Conservation (phyloP, 139 green algal genomes). For the Medakamo hakoo region DNA sequence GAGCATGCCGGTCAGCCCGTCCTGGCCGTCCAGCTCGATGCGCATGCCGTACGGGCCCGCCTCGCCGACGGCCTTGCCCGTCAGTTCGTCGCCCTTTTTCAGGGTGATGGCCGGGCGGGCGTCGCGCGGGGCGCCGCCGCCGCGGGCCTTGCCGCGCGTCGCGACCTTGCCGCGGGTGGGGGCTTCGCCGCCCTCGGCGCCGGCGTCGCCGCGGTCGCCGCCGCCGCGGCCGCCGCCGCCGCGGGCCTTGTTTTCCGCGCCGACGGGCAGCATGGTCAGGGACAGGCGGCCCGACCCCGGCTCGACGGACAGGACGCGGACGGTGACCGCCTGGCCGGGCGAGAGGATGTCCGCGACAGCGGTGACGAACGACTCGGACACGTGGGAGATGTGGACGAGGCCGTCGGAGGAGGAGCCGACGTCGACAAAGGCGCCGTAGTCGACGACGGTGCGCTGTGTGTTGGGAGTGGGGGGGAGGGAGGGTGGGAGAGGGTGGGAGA, state of each 20-base stretch:
- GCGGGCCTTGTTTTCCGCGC: slow-evolving; percentile 2
- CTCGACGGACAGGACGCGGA: slow-evolving; percentile 37
- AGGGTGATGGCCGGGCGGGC: slow-evolving; percentile 4
- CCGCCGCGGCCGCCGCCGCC: slow-evolving; percentile 12
- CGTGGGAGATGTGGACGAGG: slow-evolving; percentile 90
- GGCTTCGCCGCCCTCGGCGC: slow-evolving; percentile 2
- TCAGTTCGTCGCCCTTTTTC: slow-evolving; percentile 29
- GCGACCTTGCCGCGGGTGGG: not conserved
- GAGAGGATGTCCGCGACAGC: slow-evolving; percentile 30
- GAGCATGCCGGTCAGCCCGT: slow-evolving; percentile 47
- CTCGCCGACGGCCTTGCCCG: slow-evolving; percentile 28
- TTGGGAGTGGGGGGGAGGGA: too few relatives aligned
- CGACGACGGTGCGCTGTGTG: slow-evolving; percentile 9
- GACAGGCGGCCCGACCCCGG: slow-evolving; percentile 2
- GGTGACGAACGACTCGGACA: slow-evolving; percentile 30
- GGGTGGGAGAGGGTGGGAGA: not conserved
- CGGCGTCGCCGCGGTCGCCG: not conserved
- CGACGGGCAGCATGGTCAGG: slow-evolving; percentile 29
- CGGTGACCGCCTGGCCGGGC: slow-evolving; percentile 23
- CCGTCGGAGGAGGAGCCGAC: slow-evolving; percentile 65
- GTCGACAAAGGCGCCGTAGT: slow-evolving; percentile 89
- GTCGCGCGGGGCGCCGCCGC: slow-evolving; percentile 1
- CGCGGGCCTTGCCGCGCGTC: not conserved
- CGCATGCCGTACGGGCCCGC: slow-evolving; percentile 31
- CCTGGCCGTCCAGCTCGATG: slow-evolving; percentile 54